These are phyloP conservation scores for Tetrapisispora phaffii DNA, from an alignment of 805 yeast species.

Conservation along the genomic window DNA sequence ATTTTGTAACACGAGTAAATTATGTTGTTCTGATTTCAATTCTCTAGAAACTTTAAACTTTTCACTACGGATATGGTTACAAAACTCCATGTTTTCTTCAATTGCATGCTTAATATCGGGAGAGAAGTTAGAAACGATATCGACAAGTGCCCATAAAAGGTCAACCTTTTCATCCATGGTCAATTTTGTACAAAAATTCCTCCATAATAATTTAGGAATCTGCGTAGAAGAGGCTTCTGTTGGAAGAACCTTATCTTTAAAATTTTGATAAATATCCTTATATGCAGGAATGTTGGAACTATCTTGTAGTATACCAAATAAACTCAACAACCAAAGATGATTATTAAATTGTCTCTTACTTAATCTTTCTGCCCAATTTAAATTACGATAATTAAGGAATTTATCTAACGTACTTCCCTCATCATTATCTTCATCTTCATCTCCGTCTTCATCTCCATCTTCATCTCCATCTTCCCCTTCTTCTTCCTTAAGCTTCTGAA, in stretches of 20 bases:
- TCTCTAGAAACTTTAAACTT: constrained; percentile 23
- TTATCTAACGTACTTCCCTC: constrained; percentile 25
- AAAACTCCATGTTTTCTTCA: constrained; percentile 27
- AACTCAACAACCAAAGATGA: constrained; percentile 75
- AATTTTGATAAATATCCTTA: constrained; percentile 35
- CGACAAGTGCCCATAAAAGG: constrained; percentile 52
- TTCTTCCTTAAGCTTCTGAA: constrained; percentile 10
- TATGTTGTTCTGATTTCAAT: constrained; percentile 17
- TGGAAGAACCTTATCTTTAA: constrained; percentile 45
- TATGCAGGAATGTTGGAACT: constrained; percentile 24
- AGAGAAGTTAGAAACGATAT: constrained; percentile 36
- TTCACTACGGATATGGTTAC: constrained; percentile 28
- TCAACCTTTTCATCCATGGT: constrained; percentile 45
- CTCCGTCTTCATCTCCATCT: constrained; percentile 19
- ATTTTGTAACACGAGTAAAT: constrained; percentile 4
- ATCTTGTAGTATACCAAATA: constrained; percentile 56
- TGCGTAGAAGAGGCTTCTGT: constrained; percentile 19
- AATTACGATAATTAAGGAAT: constrained; percentile 45
- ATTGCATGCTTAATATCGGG: constrained; percentile 24
- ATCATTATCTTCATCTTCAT: constrained; percentile 19
- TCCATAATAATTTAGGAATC: constrained; percentile 32
- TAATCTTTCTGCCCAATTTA: constrained; percentile 70
- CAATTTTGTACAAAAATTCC: constrained; percentile 47
- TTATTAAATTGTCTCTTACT: constrained; percentile 66
- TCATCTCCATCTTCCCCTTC: constrained; percentile 24